A percentile compares a stretch with the other conserved stretches of the same genome.
Evolutionary conservation across 306 rosid species (phyloP).

Genomic region (Sesbania bispinosa): DNA sequence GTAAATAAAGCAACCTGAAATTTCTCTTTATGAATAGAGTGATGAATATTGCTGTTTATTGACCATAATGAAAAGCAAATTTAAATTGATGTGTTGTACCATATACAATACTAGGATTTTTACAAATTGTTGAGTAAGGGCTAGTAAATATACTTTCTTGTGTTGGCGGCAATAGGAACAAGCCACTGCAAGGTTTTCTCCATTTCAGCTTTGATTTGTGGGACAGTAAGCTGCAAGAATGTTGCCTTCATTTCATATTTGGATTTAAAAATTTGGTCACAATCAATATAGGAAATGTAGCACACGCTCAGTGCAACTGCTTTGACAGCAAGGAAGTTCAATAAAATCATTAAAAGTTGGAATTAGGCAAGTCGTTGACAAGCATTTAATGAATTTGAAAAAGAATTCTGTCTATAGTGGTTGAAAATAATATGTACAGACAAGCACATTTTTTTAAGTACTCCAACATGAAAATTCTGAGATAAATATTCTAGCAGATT

Average conservation of each 20-base stretch:
- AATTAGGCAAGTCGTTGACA: background rate
- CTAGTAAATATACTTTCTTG: conserved; percentile 68
- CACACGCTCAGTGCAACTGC: conserved; percentile 11
- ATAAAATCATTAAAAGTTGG: background rate
- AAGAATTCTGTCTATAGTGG: background rate
- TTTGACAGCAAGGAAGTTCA: conserved; percentile 11
- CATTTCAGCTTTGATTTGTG: conserved; percentile 93
- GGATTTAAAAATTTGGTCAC: conserved; percentile 2
- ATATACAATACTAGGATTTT: conserved; percentile 10
- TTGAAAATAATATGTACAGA: background rate
- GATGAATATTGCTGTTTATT: background rate
- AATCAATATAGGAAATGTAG: conserved; percentile 8
- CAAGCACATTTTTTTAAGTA: background rate
- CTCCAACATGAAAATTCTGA: background rate
- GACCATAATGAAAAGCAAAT: conserved; percentile 9
- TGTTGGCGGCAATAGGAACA: conserved; percentile 85
- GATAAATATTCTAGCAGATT: background rate
- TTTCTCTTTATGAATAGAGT: background rate
- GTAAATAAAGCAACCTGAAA: background rate
- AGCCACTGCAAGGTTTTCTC: conserved; percentile 96
- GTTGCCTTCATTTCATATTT: conserved; percentile 25
- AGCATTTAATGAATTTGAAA: conserved; percentile 15
- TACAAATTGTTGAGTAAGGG: conserved; percentile 8
- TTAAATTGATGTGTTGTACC: conserved; percentile 15
- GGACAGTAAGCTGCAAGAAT: conserved; percentile 73